Base-by-base conservation (phyloP, 176 grass and related monocot species). In the Zoysia pacifica region DNA sequence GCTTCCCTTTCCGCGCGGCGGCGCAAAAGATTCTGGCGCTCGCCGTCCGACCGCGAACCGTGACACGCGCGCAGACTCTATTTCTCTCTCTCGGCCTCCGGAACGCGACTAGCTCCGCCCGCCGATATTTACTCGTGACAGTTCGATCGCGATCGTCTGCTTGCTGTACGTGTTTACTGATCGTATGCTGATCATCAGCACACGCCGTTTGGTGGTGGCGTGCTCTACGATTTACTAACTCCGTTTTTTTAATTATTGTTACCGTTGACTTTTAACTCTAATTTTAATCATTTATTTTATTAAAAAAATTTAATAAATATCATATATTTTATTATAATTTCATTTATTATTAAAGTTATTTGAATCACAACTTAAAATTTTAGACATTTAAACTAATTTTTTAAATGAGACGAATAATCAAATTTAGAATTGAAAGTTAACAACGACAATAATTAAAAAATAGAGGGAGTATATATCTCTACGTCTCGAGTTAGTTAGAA, bases 11-110 rank as follows among this genome's bases (percentile, higher is more conserved):
- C 2, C 59, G 14, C 60, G 53, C 15, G 65, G 60, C 16, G 3
- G n/a, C 56, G n/a, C 56, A 9, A 9, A 4, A 53, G 42, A 48
- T 73, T 48, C 83, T 79, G 74, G 78, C 64, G 45, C 54, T 62
- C 55, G 43, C 5, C 53, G 49, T 16, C 71, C 5, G 50, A 41
- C 40, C 16, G 53, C 72, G 52, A 74, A 74, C 9, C 4, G 51
- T 45, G 72, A 60, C 53, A 16, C 11, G 39, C 38, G 37, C 37
- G 62, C 61, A 13, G 20, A 19, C 60, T 62, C 60, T 5, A 4
- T 45, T 45, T 4, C 5, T 45, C 5, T 45, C 6, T 45, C 3
- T 3, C 44, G 44, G 36, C 62, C 37, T 65, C 36, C 51, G 5
- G 51, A 74, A 12, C 10, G 38, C 10, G 16, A n/a, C 54, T 41